Evolutionary conservation across 495 filamentous ascomycete species (phyloP).

Genomic region (Opeltia flavorubescens): DNA sequence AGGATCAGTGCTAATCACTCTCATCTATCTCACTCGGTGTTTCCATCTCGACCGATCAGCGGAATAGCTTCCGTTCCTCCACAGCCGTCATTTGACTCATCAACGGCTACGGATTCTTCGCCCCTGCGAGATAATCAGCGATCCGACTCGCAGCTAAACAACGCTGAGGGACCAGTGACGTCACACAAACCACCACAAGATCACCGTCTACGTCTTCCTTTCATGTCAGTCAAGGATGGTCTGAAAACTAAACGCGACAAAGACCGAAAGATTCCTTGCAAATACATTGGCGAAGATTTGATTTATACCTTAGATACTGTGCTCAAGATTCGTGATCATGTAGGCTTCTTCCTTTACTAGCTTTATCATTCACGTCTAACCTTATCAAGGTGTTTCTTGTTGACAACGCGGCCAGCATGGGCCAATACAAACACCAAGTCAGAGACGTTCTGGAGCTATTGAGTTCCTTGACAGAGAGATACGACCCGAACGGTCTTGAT

Average conservation of each 20-base stretch:
- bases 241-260: constrained; percentile 9
- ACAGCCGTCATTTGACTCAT: no score
- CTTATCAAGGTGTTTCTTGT: constrained; percentile 22
- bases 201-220: background rate
- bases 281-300: background rate
- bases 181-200: background rate
- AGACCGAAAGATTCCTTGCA: background rate
- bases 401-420: constrained; percentile 25
- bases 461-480: constrained; percentile 19
- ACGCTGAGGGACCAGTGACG: no score
- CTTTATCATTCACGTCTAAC: background rate
- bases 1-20: no score
- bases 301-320: background rate
- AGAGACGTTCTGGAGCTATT: constrained; percentile 17
- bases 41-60: no score
- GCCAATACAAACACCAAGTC: constrained; percentile 15
- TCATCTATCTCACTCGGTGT: no score
- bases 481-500: constrained; percentile 22
- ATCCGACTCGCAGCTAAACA: no score
- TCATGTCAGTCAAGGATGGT: constrained; percentile 10
- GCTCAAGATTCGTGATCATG: constrained; percentile 8
- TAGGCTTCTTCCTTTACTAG: background rate
- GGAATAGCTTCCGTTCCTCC: no score
- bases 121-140: no score
- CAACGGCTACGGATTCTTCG: no score